Evolutionary conservation across 2,329 filamentous ascomycete species (phyloP), one percentile per base, ranked within the genome.

Genomic region (Penicillium polonicum): DNA sequence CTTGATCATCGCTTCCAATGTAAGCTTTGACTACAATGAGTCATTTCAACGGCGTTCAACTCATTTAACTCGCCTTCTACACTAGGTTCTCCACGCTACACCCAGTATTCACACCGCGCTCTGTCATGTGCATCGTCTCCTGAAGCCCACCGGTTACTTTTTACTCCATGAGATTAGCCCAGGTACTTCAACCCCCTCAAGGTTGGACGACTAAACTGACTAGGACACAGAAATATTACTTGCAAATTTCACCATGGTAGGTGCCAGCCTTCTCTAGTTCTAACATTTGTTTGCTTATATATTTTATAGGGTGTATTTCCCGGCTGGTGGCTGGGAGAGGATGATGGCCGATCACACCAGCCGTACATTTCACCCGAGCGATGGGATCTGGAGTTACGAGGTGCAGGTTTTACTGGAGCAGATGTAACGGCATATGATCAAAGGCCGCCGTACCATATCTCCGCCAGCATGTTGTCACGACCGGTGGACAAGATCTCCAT

Each of bases 81-180:
- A 13, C 9, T 15, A 58, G 56, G 55, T 61, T 13, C 35, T 66
- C 2, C 67, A 66, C 41, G 64, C 60, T 1, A 67, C 64, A 1
- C 57, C 59, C 0, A 55, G 29, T 19, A 46, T 73, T 12, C 48
- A 60, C 5, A 52, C 58, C 5, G 65, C 69, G 1, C 53, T 73
- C 5, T 23, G n/a, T 2, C 62, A 70, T 56, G 60, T 73, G 0
- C 61, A 63, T 15, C 48, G 38, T 2, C 61, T 75, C 8, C 59
- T 74, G 0, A 60, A 60, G 31, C 76, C 80, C 0, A 79, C 77
- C 0, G 82, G 81, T 0, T 75, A 77, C 41, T 66, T 84, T 0
- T 39, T 83, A 1, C 42, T 82, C 0, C 58, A 78, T 4, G 81
- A 84, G 56, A 61, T 76, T 4, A 70, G 66, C 13, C 52, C 48